A percentile compares a stretch with the other conserved stretches of the same genome.
phyloP scores from a whole-genome alignment of 108 stramenopile species.

The Phaeodactylum tricornutum region DNA sequence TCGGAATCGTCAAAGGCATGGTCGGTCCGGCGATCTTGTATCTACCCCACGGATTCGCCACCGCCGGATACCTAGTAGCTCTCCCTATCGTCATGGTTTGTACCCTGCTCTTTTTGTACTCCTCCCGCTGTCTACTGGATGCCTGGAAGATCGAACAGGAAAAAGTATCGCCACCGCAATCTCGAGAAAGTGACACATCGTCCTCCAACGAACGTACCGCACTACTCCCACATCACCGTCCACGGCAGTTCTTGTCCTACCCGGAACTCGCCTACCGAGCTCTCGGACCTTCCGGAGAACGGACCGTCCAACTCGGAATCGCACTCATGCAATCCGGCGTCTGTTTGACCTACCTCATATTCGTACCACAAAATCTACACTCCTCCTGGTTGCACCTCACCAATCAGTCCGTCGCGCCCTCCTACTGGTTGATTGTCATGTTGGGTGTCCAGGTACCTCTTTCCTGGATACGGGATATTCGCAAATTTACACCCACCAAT shows the following conservation, averaged over 20 bases:
- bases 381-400: conserved; percentile 2
- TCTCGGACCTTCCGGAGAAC: conserved; percentile 29
- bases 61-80: conserved; percentile 30
- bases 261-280: conserved; percentile 51
- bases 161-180: neutral
- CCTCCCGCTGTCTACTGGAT: conserved; percentile 20
- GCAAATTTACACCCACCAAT: conserved; percentile 51
- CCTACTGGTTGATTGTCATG: conserved; percentile 35
- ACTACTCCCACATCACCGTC: neutral
- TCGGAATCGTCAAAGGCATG: conserved; percentile 44
- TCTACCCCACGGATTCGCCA: conserved; percentile 37
- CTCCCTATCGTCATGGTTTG: conserved; percentile 22
- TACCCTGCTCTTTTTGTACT: conserved; percentile 22
- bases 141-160: conserved; percentile 10
- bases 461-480: conserved; percentile 58
- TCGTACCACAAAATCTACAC: conserved; percentile 55
- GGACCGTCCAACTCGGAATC: conserved; percentile 44
- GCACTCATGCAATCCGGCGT: conserved; percentile 59
- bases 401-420: conserved; percentile 13
- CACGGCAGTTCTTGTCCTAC: conserved; percentile 28
- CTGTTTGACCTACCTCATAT: conserved; percentile 64
- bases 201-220: neutral
- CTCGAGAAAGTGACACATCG: neutral
- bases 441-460: conserved; percentile 43
- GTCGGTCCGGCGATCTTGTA: conserved; percentile 51